These are phyloP conservation scores for Nitzschia putrida DNA, from an alignment of 108 stramenopile species.

Conservation along the genomic window DNA sequence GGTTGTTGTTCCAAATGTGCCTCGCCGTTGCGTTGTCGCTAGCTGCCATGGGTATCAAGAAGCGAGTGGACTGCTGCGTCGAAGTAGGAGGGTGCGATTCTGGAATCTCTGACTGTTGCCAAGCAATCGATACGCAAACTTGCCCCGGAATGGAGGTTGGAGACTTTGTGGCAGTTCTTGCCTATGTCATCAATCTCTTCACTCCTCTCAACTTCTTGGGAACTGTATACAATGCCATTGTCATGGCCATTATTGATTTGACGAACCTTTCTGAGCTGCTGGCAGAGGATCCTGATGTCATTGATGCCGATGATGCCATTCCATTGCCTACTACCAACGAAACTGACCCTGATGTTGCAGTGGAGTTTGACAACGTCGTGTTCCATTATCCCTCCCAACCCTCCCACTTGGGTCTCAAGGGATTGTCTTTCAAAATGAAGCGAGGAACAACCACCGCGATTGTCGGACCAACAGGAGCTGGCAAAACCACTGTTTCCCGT, in stretches of 20 bases:
- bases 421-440: slow-evolving; percentile 88
- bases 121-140: slow-evolving; percentile 27
- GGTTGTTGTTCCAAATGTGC: slow-evolving; percentile 82
- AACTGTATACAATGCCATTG: slow-evolving; percentile 83
- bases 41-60: slow-evolving; percentile 59
- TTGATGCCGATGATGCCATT: slow-evolving; percentile 82
- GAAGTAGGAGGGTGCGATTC: slow-evolving; percentile 62
- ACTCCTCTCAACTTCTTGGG: slow-evolving; percentile 95
- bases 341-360: slow-evolving; percentile 72
- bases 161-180: slow-evolving; percentile 92
- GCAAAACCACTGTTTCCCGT: slow-evolving; percentile 92
- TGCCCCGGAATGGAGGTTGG: slow-evolving; percentile 91
- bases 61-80: slow-evolving; percentile 65
- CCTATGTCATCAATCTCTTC: slow-evolving; percentile 89
- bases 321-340: slow-evolving; percentile 41
- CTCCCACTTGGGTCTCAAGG: slow-evolving; percentile 77
- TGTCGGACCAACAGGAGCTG: slow-evolving; percentile 88
- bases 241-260: slow-evolving; percentile 92
- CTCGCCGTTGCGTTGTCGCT: slow-evolving; percentile 75
- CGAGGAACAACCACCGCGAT: slow-evolving; percentile 94
- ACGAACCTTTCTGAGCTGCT: slow-evolving; percentile 90
- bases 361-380: slow-evolving; percentile 92
- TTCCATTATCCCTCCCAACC: slow-evolving; percentile 94
- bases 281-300: slow-evolving; percentile 86
- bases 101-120: slow-evolving; percentile 66